Evolutionary conservation across 805 yeast genomes (phyloP).

Genomic region (Saccharomycopsis fodiens): DNA sequence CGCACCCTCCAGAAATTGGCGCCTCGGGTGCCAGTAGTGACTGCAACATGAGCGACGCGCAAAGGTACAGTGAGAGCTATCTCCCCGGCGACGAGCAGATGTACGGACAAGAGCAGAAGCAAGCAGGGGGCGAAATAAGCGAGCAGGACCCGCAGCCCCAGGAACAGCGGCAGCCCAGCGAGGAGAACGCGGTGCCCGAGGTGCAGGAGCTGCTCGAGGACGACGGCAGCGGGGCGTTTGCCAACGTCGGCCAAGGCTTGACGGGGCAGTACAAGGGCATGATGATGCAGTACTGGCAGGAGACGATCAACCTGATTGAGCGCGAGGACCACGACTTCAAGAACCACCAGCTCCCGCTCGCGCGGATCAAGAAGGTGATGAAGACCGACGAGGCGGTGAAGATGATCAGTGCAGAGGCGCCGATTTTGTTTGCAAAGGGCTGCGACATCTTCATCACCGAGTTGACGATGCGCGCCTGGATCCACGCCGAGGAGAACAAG

Average conservation of each 20-base stretch:
- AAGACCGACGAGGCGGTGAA: slow-evolving; percentile 95
- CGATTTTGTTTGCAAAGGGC: slow-evolving; percentile 94
- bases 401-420: slow-evolving; percentile 98
- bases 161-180: not conserved
- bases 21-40: no score
- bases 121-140: not conserved
- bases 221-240: slow-evolving; percentile 40
- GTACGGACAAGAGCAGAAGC: not conserved
- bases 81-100: slow-evolving; percentile 2
- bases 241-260: slow-evolving; percentile 90
- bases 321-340: slow-evolving; percentile 82
- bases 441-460: slow-evolving; percentile 97
- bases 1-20: no score
- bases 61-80: not conserved
- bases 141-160: not conserved
- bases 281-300: slow-evolving; percentile 98
- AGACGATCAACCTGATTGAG: slow-evolving; percentile 84
- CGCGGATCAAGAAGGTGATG: slow-evolving; percentile 96
- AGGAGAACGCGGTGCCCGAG: slow-evolving; percentile 1
- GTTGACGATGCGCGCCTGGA: slow-evolving; percentile 98
- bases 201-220: slow-evolving; percentile 8
- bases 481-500: slow-evolving; percentile 94
- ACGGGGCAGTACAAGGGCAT: slow-evolving; percentile 73
- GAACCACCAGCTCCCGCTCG: slow-evolving; percentile 90
- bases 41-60: no score